phyloP scores from a whole-genome alignment of 352 stramenopile genomes.

The Pythium chondricola region DNA sequence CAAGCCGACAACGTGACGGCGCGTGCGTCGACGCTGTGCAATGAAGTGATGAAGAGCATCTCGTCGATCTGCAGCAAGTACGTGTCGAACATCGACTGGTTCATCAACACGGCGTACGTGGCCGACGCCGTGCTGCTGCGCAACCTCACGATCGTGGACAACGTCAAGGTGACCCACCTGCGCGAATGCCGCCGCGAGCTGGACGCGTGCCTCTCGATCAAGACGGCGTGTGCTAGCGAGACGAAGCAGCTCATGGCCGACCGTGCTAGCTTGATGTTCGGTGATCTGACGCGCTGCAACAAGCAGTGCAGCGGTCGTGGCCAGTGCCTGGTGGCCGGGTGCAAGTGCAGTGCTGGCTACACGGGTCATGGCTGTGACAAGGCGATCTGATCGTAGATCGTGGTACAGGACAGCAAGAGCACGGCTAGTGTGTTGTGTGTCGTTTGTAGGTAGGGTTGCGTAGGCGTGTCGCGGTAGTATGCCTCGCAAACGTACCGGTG shows the following conservation, averaged over 20 bases:
- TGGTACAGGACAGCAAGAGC: too few species aligned
- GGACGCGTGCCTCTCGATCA: constrained; percentile 16
- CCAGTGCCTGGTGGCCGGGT: constrained; percentile 19
- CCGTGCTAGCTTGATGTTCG: constrained; percentile 14
- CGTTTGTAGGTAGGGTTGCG: too few species aligned
- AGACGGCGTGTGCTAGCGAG: constrained; percentile 10
- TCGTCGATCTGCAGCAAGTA: constrained; percentile 16
- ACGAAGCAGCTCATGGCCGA: constrained; percentile 9
- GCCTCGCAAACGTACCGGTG: too few species aligned
- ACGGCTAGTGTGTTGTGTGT: too few species aligned
- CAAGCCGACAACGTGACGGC: constrained; percentile 1
- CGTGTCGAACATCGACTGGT: constrained; percentile 21
- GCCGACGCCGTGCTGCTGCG: constrained; percentile 13
- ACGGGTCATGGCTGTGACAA: constrained; percentile 22
- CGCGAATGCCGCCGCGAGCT: constrained; percentile 28
- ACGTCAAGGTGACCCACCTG: constrained; percentile 26
- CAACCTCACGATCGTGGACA: constrained; percentile 22
- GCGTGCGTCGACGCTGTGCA: constrained; percentile 17
- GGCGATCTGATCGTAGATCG: constrained; percentile 5
- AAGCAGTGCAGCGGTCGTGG: constrained; percentile 19
- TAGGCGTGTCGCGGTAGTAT: too few species aligned
- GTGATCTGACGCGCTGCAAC: constrained; percentile 13
- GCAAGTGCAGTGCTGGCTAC: constrained; percentile 22
- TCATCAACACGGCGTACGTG: constrained; percentile 20
- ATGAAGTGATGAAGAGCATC: constrained; percentile 15